Base-by-base conservation (phyloP, 129 eudicot species). In the Centaurea solstitialis region DNA sequence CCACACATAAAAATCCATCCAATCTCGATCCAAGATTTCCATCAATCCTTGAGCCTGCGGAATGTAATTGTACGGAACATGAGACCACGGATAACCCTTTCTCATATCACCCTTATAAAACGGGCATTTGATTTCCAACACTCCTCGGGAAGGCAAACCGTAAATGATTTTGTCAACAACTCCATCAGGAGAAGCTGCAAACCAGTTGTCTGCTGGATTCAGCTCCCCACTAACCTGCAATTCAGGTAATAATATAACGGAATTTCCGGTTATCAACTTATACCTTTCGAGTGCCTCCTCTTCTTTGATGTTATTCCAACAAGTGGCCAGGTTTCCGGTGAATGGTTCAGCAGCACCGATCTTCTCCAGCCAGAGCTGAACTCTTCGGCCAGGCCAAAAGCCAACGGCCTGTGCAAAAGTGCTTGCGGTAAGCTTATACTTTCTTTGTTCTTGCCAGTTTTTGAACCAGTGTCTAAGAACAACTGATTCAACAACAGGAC, bases 1-100 rank as follows among this genome's bases (percentile, higher is more conserved):
- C 98, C 98, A 94, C 20, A 88, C 91, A 83, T 94, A 94, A 76
- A 92, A 72, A 83, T 94, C 97, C 96, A 92, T 94, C 98, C 98
- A 93, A 75, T 91, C 94, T 37, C 92, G 87, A 73, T 94, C 91
- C 76, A 92, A 38, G 22, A 94, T 90, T 73, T 90, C 97, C 97
- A 94, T 84, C 84, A 94, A 85, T 22, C 98, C 98, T 81, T 92
- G 98, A 72, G 92, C 96, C 74, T 94, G 98, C 15, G 98, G 98
- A 61, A 94, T 71, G 65, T 65, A 92, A 69, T 90, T 80, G 37
- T 86, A 84, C 4, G 96, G 91, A 11, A 92, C 81, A 20, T 87
- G 80, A 37, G 86, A 75, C 92, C 91, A 92, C 0, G 97, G 97
- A 72, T 9, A 62, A 62, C 85, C 89, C 41, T 72, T 87, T 23